Conservation (phyloP, 2,329 filamentous ascomycete genomes). For the Trichoderma arundinaceum region DNA sequence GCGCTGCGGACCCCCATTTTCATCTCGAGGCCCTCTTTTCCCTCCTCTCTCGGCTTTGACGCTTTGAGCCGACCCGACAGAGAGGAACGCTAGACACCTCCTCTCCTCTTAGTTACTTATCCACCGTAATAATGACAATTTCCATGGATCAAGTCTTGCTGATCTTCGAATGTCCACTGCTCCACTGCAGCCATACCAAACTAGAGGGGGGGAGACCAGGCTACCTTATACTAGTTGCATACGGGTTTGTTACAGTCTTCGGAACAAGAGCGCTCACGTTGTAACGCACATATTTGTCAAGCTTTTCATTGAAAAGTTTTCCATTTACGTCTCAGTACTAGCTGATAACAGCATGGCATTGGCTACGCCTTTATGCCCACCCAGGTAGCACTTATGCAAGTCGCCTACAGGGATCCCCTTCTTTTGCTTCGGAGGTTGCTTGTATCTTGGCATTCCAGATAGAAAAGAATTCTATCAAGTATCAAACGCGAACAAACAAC, state of each 20-base stretch:
- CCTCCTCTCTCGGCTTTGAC: slow-evolving; percentile 7
- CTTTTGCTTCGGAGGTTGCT: not conserved
- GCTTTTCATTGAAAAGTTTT: not conserved
- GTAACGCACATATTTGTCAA: not conserved
- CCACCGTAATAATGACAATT: slow-evolving; percentile 15
- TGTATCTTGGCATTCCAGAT: too few species aligned
- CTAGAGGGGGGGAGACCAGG: not conserved
- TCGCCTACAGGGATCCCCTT: slow-evolving; percentile 10
- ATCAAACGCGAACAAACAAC: too few species aligned
- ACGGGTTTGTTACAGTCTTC: too few species aligned
- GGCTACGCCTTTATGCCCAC: slow-evolving; percentile 1
- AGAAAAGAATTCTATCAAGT: too few species aligned
- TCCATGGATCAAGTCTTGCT: not conserved
- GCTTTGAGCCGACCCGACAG: slow-evolving; percentile 30
- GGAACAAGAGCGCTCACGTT: not conserved
- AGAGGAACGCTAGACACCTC: slow-evolving; percentile 27
- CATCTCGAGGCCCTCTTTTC: slow-evolving; percentile 4
- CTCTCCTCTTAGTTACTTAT: slow-evolving; percentile 7
- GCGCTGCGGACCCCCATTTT: slow-evolving; percentile 5
- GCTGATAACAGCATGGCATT: not conserved
- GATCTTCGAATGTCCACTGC: slow-evolving; percentile 2
- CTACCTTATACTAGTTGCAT: too few species aligned
- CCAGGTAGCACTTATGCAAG: slow-evolving; percentile 14
- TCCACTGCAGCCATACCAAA: not conserved
- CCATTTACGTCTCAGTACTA: too few species aligned